Base-by-base conservation (phyloP, 495 filamentous ascomycete species). In the Aspergillus bertholletiae region DNA sequence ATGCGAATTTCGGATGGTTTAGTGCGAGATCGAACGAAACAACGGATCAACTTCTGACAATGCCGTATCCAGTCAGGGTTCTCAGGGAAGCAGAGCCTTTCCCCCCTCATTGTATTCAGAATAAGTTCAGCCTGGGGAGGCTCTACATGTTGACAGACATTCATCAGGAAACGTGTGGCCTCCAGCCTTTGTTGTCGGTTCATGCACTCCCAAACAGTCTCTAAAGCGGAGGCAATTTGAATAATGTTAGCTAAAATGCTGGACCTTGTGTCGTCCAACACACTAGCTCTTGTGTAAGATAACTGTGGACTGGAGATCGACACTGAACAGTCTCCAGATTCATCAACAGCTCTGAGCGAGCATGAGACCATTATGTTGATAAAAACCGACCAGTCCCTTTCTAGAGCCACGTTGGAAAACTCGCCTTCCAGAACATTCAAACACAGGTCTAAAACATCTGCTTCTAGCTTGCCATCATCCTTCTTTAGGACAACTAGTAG, bases 1-100 rank as follows among this genome's bases (percentile, higher is more conserved):
- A 89, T 73, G 15, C 91, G 86, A 52, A 90, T 81, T 35, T 84
- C 77, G 1, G 85, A 79, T 22, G 84, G 76, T 45, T 90, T 84
- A 47, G 65, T 77, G 12, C 74, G 78, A 58, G 87, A 79, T 32
- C 77, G 80, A 48, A 92, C 81, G 58, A 96, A 87, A 11, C 80
- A 76, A 23, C 81, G 74, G 46, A 91, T 72, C 1, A 94, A 71
- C 7, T 77, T 71, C 22, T 69, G 78, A 22, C 85, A 80, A 56
- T 89, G 85, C 5, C 72, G 70, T 27, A 86, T 73, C 86, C 89
- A 96, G 8, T 80, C 66, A 13, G 72, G 65, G 62, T 84, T 84
- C 5, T 85, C 89, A 22, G 89, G 90, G 53, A 84, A 87, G 56
- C 88, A 89, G 51, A 84, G 84, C 24, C 82, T 61, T 44, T 72